Evolutionary conservation across 2,329 filamentous ascomycete genomes (phyloP), one percentile per base, ranked within the genome.

Genomic region (Microcyclospora pomicola): DNA sequence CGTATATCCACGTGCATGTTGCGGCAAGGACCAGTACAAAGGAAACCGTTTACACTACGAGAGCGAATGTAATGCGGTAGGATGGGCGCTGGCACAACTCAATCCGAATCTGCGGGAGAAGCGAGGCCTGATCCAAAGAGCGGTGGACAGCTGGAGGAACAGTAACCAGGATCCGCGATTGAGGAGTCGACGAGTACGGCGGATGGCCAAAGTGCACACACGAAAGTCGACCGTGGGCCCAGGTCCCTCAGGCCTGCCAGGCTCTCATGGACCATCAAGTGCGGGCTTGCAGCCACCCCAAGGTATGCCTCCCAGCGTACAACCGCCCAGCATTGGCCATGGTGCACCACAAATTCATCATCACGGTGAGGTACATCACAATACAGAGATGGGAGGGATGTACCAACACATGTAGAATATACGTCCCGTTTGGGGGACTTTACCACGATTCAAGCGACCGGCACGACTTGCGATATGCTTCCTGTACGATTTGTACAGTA

Each of bases 41-140:
- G 91, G 91, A 43, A 98, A 98, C 60, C 80, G 91, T 12, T 67
- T 95, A 49, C 82, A 91, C 50, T 98, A 98, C 61, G 91, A 98
- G 67, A 95, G 85, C 12, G 91, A 98, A 65, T 98, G 91, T 71
- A 98, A 98, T 64, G 85, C 86, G 0, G 91, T 98, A n/a, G 91
- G 91, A n/a, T 98, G 91, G 91, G 88, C 88, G 10, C 65, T 98
- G 49, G 91, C 91, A 2, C 82, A 96, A 56, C 67, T 98, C 38
- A 98, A 98, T 60, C 80, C 86, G 6, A 82, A 83, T 41, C 71
- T 96, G 42, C 77, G 88, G 46, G 88, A 88, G 49, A 96, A 96
- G 70, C 76, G 91, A 50, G 91, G 91, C 6, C 71, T 98, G 42
- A 98, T 98, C 50, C 91, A 98, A 66, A 75, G 91, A 47, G 91